These are phyloP conservation scores for Kodamaea fungicola DNA, from an alignment of 1,139 yeast genomes.

Conservation along the genomic window DNA sequence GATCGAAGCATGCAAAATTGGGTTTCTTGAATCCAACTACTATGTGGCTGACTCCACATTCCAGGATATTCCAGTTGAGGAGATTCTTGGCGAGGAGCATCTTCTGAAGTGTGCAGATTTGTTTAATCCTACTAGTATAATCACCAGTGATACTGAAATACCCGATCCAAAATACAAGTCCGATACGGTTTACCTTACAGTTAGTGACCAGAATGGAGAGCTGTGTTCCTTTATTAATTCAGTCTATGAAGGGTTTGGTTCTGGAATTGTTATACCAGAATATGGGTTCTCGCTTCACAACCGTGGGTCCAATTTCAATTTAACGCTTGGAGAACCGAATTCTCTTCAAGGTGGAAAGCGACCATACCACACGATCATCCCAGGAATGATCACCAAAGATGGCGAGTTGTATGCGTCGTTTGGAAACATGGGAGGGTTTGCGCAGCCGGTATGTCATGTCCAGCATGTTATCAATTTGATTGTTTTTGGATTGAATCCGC, in stretches of 20 bases:
- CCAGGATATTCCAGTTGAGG: conserved; percentile 29
- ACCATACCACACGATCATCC: conserved; percentile 82
- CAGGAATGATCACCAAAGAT: conserved; percentile 63
- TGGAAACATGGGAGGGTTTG: conserved; percentile 88
- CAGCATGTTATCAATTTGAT: conserved; percentile 70
- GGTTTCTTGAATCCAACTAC: conserved; percentile 75
- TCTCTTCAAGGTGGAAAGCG: conserved; percentile 67
- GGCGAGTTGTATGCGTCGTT: conserved; percentile 59
- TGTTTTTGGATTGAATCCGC: conserved; percentile 65
- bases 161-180: conserved; percentile 65
- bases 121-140: conserved; percentile 37
- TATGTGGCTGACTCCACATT: conserved; percentile 58
- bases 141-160: conserved; percentile 48
- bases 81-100: conserved; percentile 39
- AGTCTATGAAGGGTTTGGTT: conserved; percentile 68
- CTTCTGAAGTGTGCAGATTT: conserved; percentile 48
- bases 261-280: conserved; percentile 64
- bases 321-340: conserved; percentile 56
- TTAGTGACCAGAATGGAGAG: conserved; percentile 67
- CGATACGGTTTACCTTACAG: conserved; percentile 76
- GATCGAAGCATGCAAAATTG: conserved; percentile 68
- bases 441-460: conserved; percentile 84
- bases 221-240: conserved; percentile 83
- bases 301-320: conserved; percentile 73
- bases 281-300: conserved; percentile 73